phyloP scores from a whole-genome alignment of 768 basidiomycete genomes.

The Lactifluus echinatus region DNA sequence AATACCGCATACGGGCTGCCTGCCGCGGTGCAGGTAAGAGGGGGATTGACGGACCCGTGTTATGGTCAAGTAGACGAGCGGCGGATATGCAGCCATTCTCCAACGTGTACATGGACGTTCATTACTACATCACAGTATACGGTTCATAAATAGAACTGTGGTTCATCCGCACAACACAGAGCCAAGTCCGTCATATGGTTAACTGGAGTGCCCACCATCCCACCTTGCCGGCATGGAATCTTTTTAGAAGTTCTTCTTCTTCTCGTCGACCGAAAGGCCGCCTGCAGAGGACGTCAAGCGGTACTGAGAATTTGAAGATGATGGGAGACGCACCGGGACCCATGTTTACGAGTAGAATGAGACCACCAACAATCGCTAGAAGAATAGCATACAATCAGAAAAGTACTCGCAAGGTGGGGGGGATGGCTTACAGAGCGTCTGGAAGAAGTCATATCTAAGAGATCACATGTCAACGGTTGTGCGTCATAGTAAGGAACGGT shows the following conservation, averaged over 20 bases:
- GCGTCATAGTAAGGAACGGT: background rate
- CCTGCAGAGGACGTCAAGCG: conserved; percentile 35
- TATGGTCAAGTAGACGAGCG: background rate
- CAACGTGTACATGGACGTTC: background rate
- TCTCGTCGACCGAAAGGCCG: conserved; percentile 96
- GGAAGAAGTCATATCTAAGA: conserved; percentile 97
- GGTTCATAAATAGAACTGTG: conserved; percentile 8
- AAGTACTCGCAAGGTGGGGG: background rate
- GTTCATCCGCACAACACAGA: conserved; percentile 2
- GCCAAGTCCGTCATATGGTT: background rate
- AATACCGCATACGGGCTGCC: background rate
- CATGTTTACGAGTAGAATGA: conserved; percentile 96
- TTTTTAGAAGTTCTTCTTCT: conserved; percentile 87
- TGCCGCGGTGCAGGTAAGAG: too few relatives aligned
- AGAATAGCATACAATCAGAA: background rate
- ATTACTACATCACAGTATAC: conserved; percentile 9
- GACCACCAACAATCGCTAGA: conserved; percentile 87
- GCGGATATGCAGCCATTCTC: background rate
- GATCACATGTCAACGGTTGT: conserved; percentile 22
- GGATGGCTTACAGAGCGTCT: conserved; percentile 65
- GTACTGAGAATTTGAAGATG: background rate
- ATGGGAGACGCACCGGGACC: conserved; percentile 63
- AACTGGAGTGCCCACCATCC: background rate
- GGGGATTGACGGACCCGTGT: background rate
- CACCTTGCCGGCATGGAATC: background rate